Conservation (phyloP, 192 early-diverging fungal species). For the Paraglomus brasilianum region DNA sequence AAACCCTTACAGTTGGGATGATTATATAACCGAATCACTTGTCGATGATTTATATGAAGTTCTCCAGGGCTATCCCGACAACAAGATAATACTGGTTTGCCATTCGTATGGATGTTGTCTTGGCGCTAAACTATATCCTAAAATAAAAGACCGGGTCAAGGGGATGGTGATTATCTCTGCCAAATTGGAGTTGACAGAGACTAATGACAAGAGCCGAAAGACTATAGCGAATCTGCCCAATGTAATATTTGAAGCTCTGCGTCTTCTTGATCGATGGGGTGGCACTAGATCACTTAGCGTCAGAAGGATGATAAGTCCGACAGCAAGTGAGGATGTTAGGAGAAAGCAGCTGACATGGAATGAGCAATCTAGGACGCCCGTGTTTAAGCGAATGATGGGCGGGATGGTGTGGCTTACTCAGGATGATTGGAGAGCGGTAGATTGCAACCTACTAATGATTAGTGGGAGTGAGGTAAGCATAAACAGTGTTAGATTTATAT, state of each 20-base stretch:
- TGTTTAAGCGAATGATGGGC: constrained; percentile 43
- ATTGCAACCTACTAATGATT: constrained; percentile 45
- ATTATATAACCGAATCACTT: constrained; percentile 49
- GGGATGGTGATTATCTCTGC: constrained; percentile 53
- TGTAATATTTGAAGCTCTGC: constrained; percentile 45
- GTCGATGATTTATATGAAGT: constrained; percentile 46
- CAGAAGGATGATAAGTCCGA: constrained; percentile 41
- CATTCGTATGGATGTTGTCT: constrained; percentile 59
- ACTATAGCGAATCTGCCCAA: constrained; percentile 45
- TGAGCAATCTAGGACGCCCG: constrained; percentile 45
- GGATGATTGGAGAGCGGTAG: constrained; percentile 39
- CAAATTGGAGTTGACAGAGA: constrained; percentile 45
- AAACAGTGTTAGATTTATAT: neutral
- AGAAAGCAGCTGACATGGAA: constrained; percentile 53
- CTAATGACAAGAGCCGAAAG: constrained; percentile 33
- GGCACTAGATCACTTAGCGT: constrained; percentile 49
- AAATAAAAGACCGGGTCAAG: constrained; percentile 38
- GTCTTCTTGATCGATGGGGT: constrained; percentile 47
- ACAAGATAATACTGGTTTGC: constrained; percentile 50
- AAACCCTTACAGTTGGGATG: constrained; percentile 36
- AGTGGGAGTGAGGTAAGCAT: constrained; percentile 46
- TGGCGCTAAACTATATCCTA: constrained; percentile 44
- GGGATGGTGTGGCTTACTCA: constrained; percentile 40
- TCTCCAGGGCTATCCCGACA: constrained; percentile 46
- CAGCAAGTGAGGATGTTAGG: constrained; percentile 37